Evolutionary conservation across 495 filamentous ascomycete genomes (phyloP).

Genomic region (Letharia columbiana): DNA sequence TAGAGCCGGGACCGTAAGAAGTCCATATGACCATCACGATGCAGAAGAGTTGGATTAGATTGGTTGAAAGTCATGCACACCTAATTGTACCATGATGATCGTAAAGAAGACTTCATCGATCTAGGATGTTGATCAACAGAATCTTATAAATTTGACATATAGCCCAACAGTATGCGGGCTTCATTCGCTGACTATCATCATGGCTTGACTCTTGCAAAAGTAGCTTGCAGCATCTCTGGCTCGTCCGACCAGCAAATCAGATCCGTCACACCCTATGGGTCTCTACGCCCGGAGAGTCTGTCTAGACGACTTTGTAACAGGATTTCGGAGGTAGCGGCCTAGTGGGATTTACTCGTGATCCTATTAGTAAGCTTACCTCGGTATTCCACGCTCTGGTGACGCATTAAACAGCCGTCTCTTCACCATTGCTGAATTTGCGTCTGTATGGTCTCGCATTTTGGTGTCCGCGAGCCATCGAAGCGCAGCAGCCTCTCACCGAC

Average conservation of each 20-base stretch:
- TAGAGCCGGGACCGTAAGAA: not conserved
- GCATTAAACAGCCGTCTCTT: not conserved
- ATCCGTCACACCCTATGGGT: not conserved
- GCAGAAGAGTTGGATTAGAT: not conserved
- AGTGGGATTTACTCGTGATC: not conserved
- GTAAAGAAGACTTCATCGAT: not conserved
- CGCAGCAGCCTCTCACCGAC: too few relatives aligned
- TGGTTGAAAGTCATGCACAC: too few relatives aligned
- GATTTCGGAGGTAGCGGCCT: too few relatives aligned
- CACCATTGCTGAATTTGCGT: not conserved
- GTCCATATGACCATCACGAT: not conserved
- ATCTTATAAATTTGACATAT: not conserved
- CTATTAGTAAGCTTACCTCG: not conserved
- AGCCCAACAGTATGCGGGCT: not conserved
- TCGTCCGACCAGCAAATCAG: not conserved
- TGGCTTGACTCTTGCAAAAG: not conserved
- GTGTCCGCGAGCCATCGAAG: not conserved
- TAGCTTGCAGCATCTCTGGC: not conserved
- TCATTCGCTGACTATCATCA: not conserved
- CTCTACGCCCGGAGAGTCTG: too few relatives aligned
- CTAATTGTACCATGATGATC: not conserved
- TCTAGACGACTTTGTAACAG: too few relatives aligned
- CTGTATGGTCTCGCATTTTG: not conserved
- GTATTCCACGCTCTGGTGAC: not conserved
- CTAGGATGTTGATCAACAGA: not conserved